Base-by-base conservation (phyloP, 2,329 filamentous ascomycete genomes). In the Aspergillus candidus region DNA sequence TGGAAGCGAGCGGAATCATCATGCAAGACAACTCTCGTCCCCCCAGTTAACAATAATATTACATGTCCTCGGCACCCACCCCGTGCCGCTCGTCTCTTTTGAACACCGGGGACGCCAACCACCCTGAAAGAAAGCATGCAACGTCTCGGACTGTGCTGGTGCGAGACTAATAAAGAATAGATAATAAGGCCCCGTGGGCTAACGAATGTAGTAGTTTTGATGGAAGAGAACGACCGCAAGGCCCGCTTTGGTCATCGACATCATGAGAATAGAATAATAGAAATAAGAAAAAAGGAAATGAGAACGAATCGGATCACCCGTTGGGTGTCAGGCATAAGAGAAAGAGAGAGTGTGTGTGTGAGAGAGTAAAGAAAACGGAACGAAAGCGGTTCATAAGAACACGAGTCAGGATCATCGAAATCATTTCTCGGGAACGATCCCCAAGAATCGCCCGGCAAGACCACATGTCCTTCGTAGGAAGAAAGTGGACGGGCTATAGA, bases 231-330 rank as follows among this genome's bases (percentile, higher is more conserved):
- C 53, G 60, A 66, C 58, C 53, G 49, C 59, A 66, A 67, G 67
- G 66, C 65, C 66, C 52, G 66, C 66, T 69, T 68, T 67, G 64
- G 64, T 67, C 63, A 60, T 65, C 46, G 48, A 54, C 7, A 42
- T 65, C 61, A 59, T 62, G 52, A 64, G 44, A 31, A 50, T 50
- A 47, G 40, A 30, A 34, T 31, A 15, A 38, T 38, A 41, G n/a
- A n/a, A 34, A n/a, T 31, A 15, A 38, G 40, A 41, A 39, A 43
- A 49, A 50, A 54, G 15, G 37, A 50, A 49, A 46, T 29, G 45
- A 39, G 37, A 38, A 27, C 22, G 22, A 27, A 27, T 27, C 22
- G 22, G 22, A 27, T 27, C 22, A 27, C 22, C 22, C 22, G 7
- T 27, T 27, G 22, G 6, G 22, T 7, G 22, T 27, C 6, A 27